Evolutionary conservation across 805 yeast genomes (phyloP).

Genomic region (Hyphopichia homilentoma): DNA sequence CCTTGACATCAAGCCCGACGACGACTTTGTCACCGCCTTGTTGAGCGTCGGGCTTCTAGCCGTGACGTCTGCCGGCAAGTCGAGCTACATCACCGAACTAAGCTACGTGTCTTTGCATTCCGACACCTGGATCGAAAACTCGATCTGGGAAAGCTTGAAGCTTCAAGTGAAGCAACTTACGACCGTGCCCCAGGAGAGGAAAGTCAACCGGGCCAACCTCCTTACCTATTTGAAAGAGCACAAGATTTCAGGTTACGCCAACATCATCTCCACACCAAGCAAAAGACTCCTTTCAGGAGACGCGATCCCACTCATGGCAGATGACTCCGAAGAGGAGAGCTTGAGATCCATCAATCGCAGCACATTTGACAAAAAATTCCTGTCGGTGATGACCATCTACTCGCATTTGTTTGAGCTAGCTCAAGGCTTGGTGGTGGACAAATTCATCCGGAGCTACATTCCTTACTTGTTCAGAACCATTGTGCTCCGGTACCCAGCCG

Average conservation of each 20-base stretch:
- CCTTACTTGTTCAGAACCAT: constrained; percentile 4
- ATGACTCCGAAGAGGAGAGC: no score
- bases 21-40: constrained; percentile 65
- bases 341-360: no score
- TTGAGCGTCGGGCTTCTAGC: constrained; percentile 60
- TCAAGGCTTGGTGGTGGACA: constrained; percentile 13
- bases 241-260: constrained; percentile 21
- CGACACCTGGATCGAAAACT: constrained; percentile 53
- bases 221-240: constrained; percentile 5
- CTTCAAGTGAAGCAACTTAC: not conserved
- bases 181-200: constrained; percentile 1
- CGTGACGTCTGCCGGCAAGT: constrained; percentile 62
- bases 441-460: constrained; percentile 7
- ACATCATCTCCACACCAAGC: constrained; percentile 27
- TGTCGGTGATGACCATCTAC: no score
- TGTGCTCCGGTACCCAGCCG: constrained; percentile 1
- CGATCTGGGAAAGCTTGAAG: constrained; percentile 14
- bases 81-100: constrained; percentile 61
- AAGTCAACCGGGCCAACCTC: constrained; percentile 2
- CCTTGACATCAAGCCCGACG: constrained; percentile 42
- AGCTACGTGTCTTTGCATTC: constrained; percentile 45
- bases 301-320: no score
- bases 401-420: constrained; percentile 18
- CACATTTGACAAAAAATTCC: no score
- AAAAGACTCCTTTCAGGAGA: constrained; percentile 18